A percentile compares a stretch with the other conserved stretches of the same genome.
phyloP scores from a whole-genome alignment of 371 early-diverging fungal species.

The Lichtheimia ornata region DNA sequence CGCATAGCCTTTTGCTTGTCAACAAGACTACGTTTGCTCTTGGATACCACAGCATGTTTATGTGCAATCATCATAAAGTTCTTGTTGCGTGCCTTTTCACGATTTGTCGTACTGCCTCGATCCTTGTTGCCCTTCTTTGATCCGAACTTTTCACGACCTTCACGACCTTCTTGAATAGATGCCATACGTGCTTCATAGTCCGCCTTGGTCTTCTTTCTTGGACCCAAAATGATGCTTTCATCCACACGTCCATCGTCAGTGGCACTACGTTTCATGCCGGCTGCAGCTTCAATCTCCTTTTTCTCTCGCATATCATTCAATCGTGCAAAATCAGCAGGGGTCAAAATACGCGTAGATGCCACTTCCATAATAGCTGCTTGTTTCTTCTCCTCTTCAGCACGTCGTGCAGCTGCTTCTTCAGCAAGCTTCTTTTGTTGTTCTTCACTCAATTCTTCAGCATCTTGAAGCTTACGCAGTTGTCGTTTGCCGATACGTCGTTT shows the following conservation, averaged over 20 bases:
- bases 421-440: constrained; percentile 47
- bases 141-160: constrained; percentile 90
- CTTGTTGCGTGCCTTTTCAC: constrained; percentile 92
- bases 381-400: constrained; percentile 44
- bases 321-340: constrained; percentile 89
- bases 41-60: constrained; percentile 80
- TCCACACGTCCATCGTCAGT: constrained; percentile 61
- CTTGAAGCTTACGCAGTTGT: constrained; percentile 46
- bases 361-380: constrained; percentile 40
- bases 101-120: constrained; percentile 82
- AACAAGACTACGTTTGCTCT: constrained; percentile 79
- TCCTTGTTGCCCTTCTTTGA: constrained; percentile 85
- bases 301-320: constrained; percentile 73
- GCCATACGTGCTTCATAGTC: constrained; percentile 92
- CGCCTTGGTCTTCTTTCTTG: constrained; percentile 87
- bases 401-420: constrained; percentile 35
- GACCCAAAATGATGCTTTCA: constrained; percentile 74
- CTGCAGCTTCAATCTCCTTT: constrained; percentile 49
- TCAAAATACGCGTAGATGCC: constrained; percentile 74
- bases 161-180: constrained; percentile 82
- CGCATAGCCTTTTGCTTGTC: constrained; percentile 81
- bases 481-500: constrained; percentile 51
- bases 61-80: constrained; percentile 94
- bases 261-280: constrained; percentile 41
- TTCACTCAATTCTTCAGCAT: constrained; percentile 49